Conservation (phyloP, 805 yeast species). For the Saccharomycopsis oosterbeekiorum region DNA sequence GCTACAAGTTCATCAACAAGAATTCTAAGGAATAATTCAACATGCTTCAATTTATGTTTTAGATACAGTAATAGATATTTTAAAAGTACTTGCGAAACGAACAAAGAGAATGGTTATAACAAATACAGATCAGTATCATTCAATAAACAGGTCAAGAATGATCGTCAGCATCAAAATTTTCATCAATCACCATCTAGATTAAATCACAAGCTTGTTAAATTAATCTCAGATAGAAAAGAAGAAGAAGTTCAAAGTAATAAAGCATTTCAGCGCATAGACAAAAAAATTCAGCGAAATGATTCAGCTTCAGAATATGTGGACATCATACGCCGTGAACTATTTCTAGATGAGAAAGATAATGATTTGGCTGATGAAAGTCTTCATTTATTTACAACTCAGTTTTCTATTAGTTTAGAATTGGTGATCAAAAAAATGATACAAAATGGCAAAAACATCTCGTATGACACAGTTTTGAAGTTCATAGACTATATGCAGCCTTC, state of each 20-base stretch:
- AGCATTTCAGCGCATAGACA: neutral
- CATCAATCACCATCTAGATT: neutral
- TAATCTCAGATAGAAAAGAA: neutral
- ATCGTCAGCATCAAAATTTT: neutral
- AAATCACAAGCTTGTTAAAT: neutral
- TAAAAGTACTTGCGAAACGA: neutral
- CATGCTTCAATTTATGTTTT: neutral
- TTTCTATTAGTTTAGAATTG: neutral
- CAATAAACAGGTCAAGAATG: neutral
- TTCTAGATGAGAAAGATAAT: neutral
- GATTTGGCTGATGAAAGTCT: neutral
- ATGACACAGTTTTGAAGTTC: neutral
- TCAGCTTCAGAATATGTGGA: neutral
- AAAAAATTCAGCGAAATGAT: neutral
- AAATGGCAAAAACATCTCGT: neutral
- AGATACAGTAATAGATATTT: neutral
- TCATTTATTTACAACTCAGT: neutral
- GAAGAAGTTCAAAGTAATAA: neutral
- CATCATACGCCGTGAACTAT: neutral
- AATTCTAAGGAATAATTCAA: neutral
- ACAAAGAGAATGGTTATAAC: neutral
- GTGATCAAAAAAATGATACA: neutral
- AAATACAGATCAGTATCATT: neutral
- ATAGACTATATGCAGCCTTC: neutral
- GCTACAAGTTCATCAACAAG: neutral